These are phyloP conservation scores for Stachybotrys chartarum DNA, from an alignment of 2,329 filamentous ascomycete species.

Conservation along the genomic window DNA sequence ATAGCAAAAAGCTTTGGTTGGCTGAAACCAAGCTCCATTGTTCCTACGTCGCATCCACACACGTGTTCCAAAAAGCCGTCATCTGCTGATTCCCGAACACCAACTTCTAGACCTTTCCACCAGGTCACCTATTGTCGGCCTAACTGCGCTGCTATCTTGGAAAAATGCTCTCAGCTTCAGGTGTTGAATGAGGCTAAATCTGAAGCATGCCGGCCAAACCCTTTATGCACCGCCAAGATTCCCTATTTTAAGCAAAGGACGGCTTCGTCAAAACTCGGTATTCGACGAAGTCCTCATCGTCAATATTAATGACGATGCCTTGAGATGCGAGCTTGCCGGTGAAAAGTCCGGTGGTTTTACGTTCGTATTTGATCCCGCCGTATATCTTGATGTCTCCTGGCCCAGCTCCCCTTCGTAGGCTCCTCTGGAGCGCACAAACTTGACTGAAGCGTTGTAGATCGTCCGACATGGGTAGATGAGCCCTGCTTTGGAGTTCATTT, in stretches of 20 bases:
- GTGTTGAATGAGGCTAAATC: too few relatives aligned
- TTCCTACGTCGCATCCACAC: too few relatives aligned
- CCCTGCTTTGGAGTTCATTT: conserved; percentile 19
- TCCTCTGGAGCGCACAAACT: conserved; percentile 49
- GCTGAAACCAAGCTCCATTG: too few relatives aligned
- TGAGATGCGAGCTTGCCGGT: conserved; percentile 56
- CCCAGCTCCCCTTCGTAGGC: conserved; percentile 32
- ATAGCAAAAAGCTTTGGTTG: too few relatives aligned
- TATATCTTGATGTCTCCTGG: conserved; percentile 50
- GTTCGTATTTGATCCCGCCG: conserved; percentile 54
- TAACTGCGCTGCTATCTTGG: too few relatives aligned
- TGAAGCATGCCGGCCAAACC: too few relatives aligned
- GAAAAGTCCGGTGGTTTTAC: conserved; percentile 53
- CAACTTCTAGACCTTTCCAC: too few relatives aligned
- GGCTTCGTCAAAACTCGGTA: conserved; percentile 59
- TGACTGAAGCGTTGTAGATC: conserved; percentile 46
- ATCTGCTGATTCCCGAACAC: too few relatives aligned
- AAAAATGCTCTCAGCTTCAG: too few relatives aligned
- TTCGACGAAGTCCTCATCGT: conserved; percentile 61
- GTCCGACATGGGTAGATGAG: conserved; percentile 37
- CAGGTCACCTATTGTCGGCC: too few relatives aligned
- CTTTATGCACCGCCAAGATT: too few relatives aligned
- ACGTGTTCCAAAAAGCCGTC: too few relatives aligned
- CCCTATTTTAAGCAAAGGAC: conserved; percentile 52
- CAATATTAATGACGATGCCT: conserved; percentile 55